phyloP scores from a whole-genome alignment of 1,284 basidiomycete species.

The Sanguinoderma infundibulare region DNA sequence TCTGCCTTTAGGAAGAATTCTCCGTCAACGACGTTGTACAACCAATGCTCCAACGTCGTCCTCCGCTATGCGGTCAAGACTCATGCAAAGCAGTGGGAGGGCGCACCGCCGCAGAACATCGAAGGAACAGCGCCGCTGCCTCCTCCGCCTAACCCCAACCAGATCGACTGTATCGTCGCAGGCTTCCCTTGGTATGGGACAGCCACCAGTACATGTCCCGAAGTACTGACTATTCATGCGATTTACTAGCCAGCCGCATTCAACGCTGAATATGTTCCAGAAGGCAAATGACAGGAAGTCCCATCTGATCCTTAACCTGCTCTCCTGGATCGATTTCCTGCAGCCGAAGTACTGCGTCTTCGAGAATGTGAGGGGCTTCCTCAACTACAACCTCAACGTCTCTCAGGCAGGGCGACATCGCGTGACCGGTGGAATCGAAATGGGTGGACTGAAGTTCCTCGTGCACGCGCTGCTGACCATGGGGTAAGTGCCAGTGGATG shows the following conservation, averaged over 20 bases:
- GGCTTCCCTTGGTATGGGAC: slow-evolving; percentile 75
- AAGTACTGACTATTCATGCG: not conserved
- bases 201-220: not conserved
- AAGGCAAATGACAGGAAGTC: slow-evolving; percentile 41
- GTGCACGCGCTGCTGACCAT: slow-evolving; percentile 60
- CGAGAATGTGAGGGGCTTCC: slow-evolving; percentile 77
- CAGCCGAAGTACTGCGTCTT: slow-evolving; percentile 65
- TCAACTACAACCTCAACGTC: slow-evolving; percentile 57
- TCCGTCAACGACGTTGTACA: slow-evolving; percentile 48
- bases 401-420: slow-evolving; percentile 50
- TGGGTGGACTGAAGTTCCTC: slow-evolving; percentile 73
- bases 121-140: slow-evolving; percentile 37
- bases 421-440: slow-evolving; percentile 62
- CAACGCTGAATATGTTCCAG: slow-evolving; percentile 43
- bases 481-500: no score
- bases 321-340: slow-evolving; percentile 69
- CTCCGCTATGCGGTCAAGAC: slow-evolving; percentile 58
- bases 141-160: slow-evolving; percentile 50
- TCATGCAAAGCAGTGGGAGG: slow-evolving; percentile 41
- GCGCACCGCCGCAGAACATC: slow-evolving; percentile 40
- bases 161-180: slow-evolving; percentile 63
- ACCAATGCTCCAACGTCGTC: slow-evolving; percentile 66
- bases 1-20: slow-evolving; percentile 47
- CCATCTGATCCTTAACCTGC: slow-evolving; percentile 58
- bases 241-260: slow-evolving; percentile 42